Evolutionary conservation across 2,329 filamentous ascomycete genomes (phyloP).

Genomic region (Tolypocladium cylindrosporum): DNA sequence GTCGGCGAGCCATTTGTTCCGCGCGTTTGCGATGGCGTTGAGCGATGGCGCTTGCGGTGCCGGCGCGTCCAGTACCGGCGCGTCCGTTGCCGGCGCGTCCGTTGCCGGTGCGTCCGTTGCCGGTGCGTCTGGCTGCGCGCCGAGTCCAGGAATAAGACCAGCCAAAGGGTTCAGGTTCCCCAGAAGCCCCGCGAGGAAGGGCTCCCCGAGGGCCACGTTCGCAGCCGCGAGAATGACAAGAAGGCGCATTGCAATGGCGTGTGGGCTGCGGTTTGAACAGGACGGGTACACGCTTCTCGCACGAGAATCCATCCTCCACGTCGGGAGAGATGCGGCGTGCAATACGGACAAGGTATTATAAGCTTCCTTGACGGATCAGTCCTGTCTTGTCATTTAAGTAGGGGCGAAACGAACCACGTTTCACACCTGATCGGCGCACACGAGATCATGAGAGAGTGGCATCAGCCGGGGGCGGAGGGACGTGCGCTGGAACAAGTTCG

Average conservation of each 20-base stretch:
- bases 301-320: too few species aligned
- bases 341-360: not conserved
- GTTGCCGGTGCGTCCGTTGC: too few species aligned
- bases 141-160: not conserved
- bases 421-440: not conserved
- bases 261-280: not conserved
- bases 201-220: not conserved
- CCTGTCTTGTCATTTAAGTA: not conserved
- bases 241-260: not conserved
- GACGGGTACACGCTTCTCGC: too few species aligned
- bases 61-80: too few species aligned
- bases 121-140: not conserved
- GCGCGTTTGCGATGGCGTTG: conserved; percentile 1
- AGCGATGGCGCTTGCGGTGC: not conserved
- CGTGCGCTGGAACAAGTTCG: not conserved
- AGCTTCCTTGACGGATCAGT: not conserved
- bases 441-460: not conserved
- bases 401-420: not conserved
- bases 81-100: too few species aligned
- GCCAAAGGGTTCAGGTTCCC: not conserved
- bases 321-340: not conserved
- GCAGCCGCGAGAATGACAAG: not conserved
- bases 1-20: conserved; percentile 5
- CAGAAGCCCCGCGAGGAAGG: not conserved
- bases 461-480: not conserved